A percentile compares a stretch with the other conserved stretches of the same genome.
Conservation (phyloP, 768 basidiomycete genomes). For the Leucosporidium creatinivorum region DNA sequence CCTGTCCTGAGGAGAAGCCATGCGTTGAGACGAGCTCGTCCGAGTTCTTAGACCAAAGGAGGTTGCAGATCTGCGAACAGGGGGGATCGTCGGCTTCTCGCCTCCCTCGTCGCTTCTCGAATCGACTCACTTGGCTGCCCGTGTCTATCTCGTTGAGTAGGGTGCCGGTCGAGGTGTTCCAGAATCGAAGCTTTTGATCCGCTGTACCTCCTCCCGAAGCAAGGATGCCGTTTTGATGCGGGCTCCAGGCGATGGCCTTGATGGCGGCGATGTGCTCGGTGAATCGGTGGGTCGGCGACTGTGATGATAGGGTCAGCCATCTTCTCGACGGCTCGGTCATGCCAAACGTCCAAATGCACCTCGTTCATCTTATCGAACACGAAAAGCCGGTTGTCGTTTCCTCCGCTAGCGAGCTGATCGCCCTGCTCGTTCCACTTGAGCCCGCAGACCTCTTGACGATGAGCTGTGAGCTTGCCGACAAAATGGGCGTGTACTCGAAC, state of each 20-base stretch:
- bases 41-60: constrained; percentile 77
- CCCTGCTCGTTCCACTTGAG: constrained; percentile 72
- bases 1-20: constrained; percentile 85
- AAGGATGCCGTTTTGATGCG: constrained; percentile 79
- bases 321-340: constrained; percentile 37
- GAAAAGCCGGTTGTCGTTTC: constrained; percentile 97
- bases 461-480: constrained; percentile 55
- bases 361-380: constrained; percentile 79
- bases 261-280: constrained; percentile 96
- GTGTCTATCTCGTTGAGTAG: constrained; percentile 81
- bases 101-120: not conserved
- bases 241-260: constrained; percentile 97
- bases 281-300: constrained; percentile 77
- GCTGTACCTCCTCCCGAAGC: constrained; percentile 98
- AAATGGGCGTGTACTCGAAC: constrained; percentile 63
- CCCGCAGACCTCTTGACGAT: constrained; percentile 88
- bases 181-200: constrained; percentile 94
- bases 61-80: constrained; percentile 73
- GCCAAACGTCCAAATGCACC: not conserved
- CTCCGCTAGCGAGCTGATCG: constrained; percentile 74
- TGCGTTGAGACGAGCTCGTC: constrained; percentile 98
- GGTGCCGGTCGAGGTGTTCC: constrained; percentile 82
- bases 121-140: constrained; percentile 72
- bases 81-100: not conserved
- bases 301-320: constrained; percentile 45